Conservation (phyloP, 208 protist species). For the Trypanosoma mega region DNA sequence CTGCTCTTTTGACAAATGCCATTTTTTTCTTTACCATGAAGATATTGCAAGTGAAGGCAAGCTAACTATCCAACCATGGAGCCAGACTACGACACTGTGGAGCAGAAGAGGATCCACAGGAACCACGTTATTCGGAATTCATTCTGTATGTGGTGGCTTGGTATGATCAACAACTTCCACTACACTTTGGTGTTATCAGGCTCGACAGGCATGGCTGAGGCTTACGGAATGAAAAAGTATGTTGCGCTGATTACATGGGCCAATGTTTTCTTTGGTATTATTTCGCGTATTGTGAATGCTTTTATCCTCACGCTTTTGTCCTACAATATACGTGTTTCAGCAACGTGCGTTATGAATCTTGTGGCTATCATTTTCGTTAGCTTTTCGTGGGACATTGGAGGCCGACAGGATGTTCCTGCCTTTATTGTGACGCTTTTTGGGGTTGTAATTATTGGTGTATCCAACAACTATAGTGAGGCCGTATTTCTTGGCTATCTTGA, state of each 20-base stretch:
- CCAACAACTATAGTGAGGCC: constrained; percentile 76
- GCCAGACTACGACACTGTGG: no score
- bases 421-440: constrained; percentile 76
- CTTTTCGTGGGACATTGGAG: constrained; percentile 51
- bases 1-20: no score
- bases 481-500: constrained; percentile 79
- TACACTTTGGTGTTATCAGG: constrained; percentile 82
- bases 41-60: no score
- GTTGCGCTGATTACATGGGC: constrained; percentile 69
- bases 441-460: constrained; percentile 59
- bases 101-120: constrained; percentile 6
- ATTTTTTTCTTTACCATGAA: no score
- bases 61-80: no score
- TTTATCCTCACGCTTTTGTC: constrained; percentile 66
- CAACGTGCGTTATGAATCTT: constrained; percentile 42
- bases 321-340: constrained; percentile 73
- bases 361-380: constrained; percentile 80
- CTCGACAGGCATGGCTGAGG: constrained; percentile 38
- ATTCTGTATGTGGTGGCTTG: constrained; percentile 47
- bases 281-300: constrained; percentile 70
- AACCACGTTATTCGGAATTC: neutral
- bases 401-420: constrained; percentile 37
- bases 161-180: constrained; percentile 92
- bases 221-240: constrained; percentile 62
- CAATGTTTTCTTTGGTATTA: constrained; percentile 87